Evolutionary conservation across 139 green algal genomes (phyloP), one percentile per base, ranked within the genome.

Genomic region (Chlorella sp.): DNA sequence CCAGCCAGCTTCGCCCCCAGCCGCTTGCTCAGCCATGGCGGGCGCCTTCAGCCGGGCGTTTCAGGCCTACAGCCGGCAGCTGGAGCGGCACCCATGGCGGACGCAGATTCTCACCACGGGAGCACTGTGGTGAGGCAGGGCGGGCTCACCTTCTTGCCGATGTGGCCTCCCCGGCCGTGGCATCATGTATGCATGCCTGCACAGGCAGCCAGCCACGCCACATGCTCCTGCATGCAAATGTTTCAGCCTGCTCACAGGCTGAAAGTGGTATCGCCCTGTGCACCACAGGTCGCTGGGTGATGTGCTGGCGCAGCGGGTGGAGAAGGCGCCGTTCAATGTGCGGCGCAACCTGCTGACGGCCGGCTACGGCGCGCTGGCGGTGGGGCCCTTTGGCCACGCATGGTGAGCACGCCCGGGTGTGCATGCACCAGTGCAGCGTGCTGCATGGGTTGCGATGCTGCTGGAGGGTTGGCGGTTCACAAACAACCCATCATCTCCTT

Each of bases 221-320:
- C n/a, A n/a, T n/a, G n/a, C n/a, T n/a, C n/a, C n/a, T n/a, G n/a
- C n/a, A n/a, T n/a, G n/a, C n/a, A n/a, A n/a, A n/a, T n/a, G n/a
- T n/a, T n/a, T n/a, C 44, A 51, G 44, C 44, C 44, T 47, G 21
- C 30, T n/a, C n/a, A n/a, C n/a, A n/a, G n/a, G n/a, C n/a, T n/a
- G n/a, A n/a, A n/a, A n/a, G n/a, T n/a, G n/a, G n/a, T n/a, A n/a
- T n/a, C n/a, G n/a, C n/a, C n/a, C n/a, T n/a, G n/a, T 36, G 11
- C 23, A 5, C 20, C 78, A 74, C 85, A 91, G 87, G 87, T 71
- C 18, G n/a, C 56, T 17, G 62, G 87, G 23, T 4, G 87, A 91
- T 36, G 41, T 26, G 32, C 23, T 90, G n/a, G 87, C 87, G 36
- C 87, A 91, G 71, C 65, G 47, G 3, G 21, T 89, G 36, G 81